These are phyloP conservation scores for Eleusine coracana DNA, from an alignment of 176 grass and related monocot species.

Conservation along the genomic window DNA sequence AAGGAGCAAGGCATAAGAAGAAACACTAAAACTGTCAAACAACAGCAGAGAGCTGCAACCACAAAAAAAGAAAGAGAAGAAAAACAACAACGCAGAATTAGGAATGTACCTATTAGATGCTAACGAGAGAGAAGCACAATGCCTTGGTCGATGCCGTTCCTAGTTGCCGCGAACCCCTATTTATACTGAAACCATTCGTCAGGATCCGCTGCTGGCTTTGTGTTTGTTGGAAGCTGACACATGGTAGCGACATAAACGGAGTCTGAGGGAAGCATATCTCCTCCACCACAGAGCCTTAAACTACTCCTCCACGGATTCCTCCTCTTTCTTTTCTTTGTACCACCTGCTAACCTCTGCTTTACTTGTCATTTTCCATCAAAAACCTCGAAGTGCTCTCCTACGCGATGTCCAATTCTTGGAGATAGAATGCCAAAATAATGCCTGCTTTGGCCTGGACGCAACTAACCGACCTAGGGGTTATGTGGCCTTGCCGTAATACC, in stretches of 20 bases:
- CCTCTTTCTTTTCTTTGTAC: background rate
- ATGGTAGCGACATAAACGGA: background rate
- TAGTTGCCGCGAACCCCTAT: background rate
- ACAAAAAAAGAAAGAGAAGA: background rate
- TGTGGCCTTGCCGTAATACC: background rate
- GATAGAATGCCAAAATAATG: background rate
- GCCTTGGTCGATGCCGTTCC: slow-evolving; percentile 19
- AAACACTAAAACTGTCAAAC: background rate
- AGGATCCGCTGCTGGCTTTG: background rate
- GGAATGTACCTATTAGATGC: slow-evolving; percentile 17
- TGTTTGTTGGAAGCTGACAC: slow-evolving; percentile 47
- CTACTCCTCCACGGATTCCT: background rate
- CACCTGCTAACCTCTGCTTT: background rate
- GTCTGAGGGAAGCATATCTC: slow-evolving; percentile 14
- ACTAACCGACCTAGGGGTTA: slow-evolving; percentile 25
- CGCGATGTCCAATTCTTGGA: background rate
- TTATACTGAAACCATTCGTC: slow-evolving; percentile 26
- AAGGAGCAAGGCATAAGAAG: background rate
- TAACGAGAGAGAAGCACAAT: slow-evolving; percentile 9
- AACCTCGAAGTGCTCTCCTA: slow-evolving; percentile 32
- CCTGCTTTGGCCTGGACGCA: background rate
- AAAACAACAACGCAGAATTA: background rate
- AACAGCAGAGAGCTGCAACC: background rate
- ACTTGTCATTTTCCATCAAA: slow-evolving; percentile 30
- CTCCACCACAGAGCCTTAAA: slow-evolving; percentile 31